phyloP scores from a whole-genome alignment of 2,329 filamentous ascomycete species.

The Lasiodiplodia gonubiensis region DNA sequence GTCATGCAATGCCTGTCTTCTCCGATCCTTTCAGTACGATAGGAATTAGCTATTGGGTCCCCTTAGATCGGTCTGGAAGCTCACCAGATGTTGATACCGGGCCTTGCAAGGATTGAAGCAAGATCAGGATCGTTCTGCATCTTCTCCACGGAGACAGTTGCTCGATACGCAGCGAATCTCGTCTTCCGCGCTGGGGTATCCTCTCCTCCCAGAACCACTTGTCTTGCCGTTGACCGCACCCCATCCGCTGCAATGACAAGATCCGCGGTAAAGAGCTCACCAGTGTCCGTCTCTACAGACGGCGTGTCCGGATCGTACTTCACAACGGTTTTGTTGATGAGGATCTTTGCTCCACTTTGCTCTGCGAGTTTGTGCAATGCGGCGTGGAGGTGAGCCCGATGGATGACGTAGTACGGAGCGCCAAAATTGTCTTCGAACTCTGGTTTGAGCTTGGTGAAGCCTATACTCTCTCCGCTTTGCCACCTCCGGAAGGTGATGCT shows the following conservation, averaged over 20 bases:
- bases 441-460: slow-evolving; percentile 57
- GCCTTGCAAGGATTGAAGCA: slow-evolving; percentile 33
- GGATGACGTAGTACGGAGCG: slow-evolving; percentile 35
- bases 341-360: slow-evolving; percentile 32
- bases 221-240: slow-evolving; percentile 55
- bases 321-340: slow-evolving; percentile 29
- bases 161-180: slow-evolving; percentile 67
- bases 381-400: slow-evolving; percentile 35
- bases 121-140: slow-evolving; percentile 47
- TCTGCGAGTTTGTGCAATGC: slow-evolving; percentile 31
- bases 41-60: slow-evolving; percentile 33
- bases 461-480: slow-evolving; percentile 53
- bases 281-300: slow-evolving; percentile 43
- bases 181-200: slow-evolving; percentile 55
- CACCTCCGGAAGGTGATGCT: slow-evolving; percentile 59
- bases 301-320: slow-evolving; percentile 29
- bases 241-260: slow-evolving; percentile 41
- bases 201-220: slow-evolving; percentile 30
- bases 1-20: slow-evolving; percentile 55
- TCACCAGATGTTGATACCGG: slow-evolving; percentile 35
- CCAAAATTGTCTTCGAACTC: slow-evolving; percentile 51
- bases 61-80: slow-evolving; percentile 27
- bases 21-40: slow-evolving; percentile 43
- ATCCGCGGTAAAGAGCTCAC: slow-evolving; percentile 46
- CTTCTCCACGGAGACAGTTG: slow-evolving; percentile 54